phyloP scores from a whole-genome alignment of 2,329 filamentous ascomycete species.

The Zalaria sp. region DNA sequence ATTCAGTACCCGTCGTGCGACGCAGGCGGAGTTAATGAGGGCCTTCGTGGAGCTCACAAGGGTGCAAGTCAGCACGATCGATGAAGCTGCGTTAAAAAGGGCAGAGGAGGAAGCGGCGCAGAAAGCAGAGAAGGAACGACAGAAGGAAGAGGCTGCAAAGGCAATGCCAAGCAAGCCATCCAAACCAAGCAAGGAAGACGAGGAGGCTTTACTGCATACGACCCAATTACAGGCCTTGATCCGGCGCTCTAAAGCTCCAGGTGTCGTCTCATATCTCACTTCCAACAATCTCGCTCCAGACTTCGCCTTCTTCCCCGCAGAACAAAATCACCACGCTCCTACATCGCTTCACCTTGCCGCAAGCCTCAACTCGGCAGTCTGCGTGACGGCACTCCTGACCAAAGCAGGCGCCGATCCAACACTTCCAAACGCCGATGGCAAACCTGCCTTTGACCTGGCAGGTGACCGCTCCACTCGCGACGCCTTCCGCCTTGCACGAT shows the following conservation, averaged over 20 bases:
- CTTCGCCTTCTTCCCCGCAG: slow-evolving; percentile 61
- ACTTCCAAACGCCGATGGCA: slow-evolving; percentile 57
- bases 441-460: slow-evolving; percentile 72
- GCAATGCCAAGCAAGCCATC: slow-evolving; percentile 27
- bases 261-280: slow-evolving; percentile 68
- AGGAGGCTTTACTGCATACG: slow-evolving; percentile 69
- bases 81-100: slow-evolving; percentile 32
- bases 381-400: slow-evolving; percentile 63
- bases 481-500: slow-evolving; percentile 77
- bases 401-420: slow-evolving; percentile 67
- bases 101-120: slow-evolving; percentile 25
- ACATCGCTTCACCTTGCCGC: slow-evolving; percentile 79
- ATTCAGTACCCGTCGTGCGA: slow-evolving; percentile 82
- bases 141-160: slow-evolving; percentile 8
- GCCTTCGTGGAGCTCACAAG: slow-evolving; percentile 88
- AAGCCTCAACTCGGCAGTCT: slow-evolving; percentile 59
- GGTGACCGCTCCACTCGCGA: slow-evolving; percentile 78
- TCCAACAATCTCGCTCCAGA: slow-evolving; percentile 57
- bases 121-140: slow-evolving; percentile 18
- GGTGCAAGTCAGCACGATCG: slow-evolving; percentile 68
- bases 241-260: slow-evolving; percentile 78
- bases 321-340: slow-evolving; percentile 64
- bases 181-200: slow-evolving; percentile 66
- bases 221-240: slow-evolving; percentile 79
- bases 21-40: slow-evolving; percentile 87